Percentiles rank a stretch among this genome's conserved stretches.
Conservation (phyloP, 1,139 yeast genomes). For the Wickerhamomyces sp. region DNA sequence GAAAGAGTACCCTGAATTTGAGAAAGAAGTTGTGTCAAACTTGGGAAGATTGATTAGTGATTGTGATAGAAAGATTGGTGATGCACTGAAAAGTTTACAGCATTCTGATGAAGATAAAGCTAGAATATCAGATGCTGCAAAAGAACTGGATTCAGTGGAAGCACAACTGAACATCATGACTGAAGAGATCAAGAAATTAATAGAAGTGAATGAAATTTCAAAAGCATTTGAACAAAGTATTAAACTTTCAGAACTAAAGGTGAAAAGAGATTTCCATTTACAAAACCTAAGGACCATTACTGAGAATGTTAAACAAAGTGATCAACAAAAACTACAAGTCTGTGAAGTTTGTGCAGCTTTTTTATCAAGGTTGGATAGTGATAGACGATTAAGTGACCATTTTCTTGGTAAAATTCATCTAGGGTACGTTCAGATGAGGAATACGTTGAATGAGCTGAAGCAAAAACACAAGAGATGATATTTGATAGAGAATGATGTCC, state of each 20-base stretch:
- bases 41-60: conserved; percentile 48
- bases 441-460: conserved; percentile 47
- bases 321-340: conserved; percentile 87
- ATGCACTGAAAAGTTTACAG: conserved; percentile 65
- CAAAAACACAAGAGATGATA: conserved; percentile 27
- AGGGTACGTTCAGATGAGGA: conserved; percentile 74
- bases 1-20: conserved; percentile 61
- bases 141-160: conserved; percentile 64
- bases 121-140: conserved; percentile 56
- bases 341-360: conserved; percentile 93
- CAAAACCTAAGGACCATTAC: conserved; percentile 54
- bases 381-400: conserved; percentile 86
- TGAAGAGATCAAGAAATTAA: conserved; percentile 61
- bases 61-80: conserved; percentile 59
- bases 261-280: conserved; percentile 43
- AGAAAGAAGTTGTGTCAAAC: conserved; percentile 50
- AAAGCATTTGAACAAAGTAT: conserved; percentile 44
- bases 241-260: conserved; percentile 38
- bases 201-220: conserved; percentile 44
- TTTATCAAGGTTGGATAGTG: conserved; percentile 81
- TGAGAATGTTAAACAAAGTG: conserved; percentile 78
- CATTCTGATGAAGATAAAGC: conserved; percentile 75
- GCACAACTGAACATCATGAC: conserved; percentile 61
- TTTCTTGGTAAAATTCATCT: conserved; percentile 84
- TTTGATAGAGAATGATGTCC: too few relatives aligned